Base-by-base conservation (phyloP, 306 rosid genomes). In the Cicer judaicum region DNA sequence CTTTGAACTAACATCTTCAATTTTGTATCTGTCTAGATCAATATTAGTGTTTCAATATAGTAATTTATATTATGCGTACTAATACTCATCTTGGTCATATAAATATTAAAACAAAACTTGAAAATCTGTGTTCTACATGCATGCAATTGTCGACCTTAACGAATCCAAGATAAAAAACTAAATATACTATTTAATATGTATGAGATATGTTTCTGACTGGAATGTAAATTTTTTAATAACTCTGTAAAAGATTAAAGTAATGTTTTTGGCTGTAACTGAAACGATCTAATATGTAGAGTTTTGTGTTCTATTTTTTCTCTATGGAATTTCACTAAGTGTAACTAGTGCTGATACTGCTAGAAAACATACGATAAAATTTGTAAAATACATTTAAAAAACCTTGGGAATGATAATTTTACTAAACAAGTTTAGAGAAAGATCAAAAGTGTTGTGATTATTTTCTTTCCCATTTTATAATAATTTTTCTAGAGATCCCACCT, bases 11-110 rank as follows among this genome's bases (percentile, higher is more conserved):
- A 73, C 61, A n/a, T 60, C 64, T 60, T 36, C 11, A 50, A 57
- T 76, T 63, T 75, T 36, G 65, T 55, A n/a, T 68, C 73, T 55
- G 42, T n/a, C 68, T 57, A 11, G 56, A 19, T 62, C 41, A 52
- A 10, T 24, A 18, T 46, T 68, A 16, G 72, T 70, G 36, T 65
- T 10, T 61, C 75, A 64, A 67, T 63, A 47, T 70, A 73, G 62
- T 61, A 50, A 7, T 19, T 56, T 38, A 49, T 49, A 16, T 76
- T 63, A 50, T 77, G 68, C 57, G 0, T 57, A 68, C 57, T 56
- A 64, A 57, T 79, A 63, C 57, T 76, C 61, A 75, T 74, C 48
- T 72, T 82, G 73, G 10, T 55, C 66, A 18, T 57, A 39, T 78
- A 50, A 21, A 24, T 68, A 46, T 82, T 34, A 47, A 29, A 29